These are phyloP conservation scores for Dioscorea zingiberensis DNA, from an alignment of 106 monocot genomes.

Conservation along the genomic window DNA sequence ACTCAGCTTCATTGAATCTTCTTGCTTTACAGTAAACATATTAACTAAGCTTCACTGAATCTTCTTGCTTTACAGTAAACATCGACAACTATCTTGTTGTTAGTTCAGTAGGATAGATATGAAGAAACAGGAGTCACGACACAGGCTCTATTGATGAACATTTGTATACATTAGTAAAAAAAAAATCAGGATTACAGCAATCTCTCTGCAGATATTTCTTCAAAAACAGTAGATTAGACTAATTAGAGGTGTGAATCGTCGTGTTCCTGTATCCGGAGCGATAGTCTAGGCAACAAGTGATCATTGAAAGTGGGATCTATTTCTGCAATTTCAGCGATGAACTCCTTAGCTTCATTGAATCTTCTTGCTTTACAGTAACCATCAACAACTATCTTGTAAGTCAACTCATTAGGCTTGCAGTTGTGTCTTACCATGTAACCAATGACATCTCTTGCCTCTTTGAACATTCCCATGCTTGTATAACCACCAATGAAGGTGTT, in stretches of 20 bases:
- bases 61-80: too few species aligned
- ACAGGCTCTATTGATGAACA: too few species aligned
- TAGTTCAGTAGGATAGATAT: too few species aligned
- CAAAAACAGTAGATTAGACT: too few species aligned
- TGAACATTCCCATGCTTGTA: conserved; percentile 39
- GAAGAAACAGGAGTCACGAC: too few species aligned
- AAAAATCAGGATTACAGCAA: too few species aligned
- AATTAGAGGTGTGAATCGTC: too few species aligned
- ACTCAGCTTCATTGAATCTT: conserved; percentile 54
- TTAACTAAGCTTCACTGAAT: too few species aligned
- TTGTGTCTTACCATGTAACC: conserved; percentile 58
- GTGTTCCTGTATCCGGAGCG: conserved; percentile 17
- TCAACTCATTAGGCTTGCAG: conserved; percentile 59
- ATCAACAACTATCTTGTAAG: conserved; percentile 63
- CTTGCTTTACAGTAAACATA: conserved; percentile 54
- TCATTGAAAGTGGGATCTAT: conserved; percentile 50
- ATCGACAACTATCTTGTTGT: too few species aligned
- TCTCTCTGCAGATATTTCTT: too few species aligned
- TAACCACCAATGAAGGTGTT: conserved; percentile 77
- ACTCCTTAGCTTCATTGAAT: conserved; percentile 52
- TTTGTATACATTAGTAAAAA: too few species aligned
- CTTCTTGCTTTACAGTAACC: conserved; percentile 54
- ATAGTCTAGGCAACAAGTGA: conserved; percentile 27
- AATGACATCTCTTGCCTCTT: conserved; percentile 65
- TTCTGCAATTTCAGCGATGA: conserved; percentile 47